A percentile compares a stretch with the other conserved stretches of the same genome.
phyloP scores from a whole-genome alignment of 805 yeast genomes.

The Pichia sporocuriosa region DNA sequence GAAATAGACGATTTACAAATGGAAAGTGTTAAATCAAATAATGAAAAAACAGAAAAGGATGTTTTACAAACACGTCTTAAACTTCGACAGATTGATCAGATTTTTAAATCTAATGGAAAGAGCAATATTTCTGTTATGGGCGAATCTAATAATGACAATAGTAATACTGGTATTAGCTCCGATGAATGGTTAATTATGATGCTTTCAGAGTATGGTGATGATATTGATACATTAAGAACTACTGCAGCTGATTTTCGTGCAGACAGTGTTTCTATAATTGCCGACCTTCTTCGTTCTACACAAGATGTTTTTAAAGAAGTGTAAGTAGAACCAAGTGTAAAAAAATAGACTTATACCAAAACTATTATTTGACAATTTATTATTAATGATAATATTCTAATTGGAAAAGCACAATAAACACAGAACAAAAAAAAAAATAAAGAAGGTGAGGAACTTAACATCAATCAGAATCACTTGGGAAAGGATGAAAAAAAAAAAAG shows the following conservation, averaged over 20 bases:
- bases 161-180: neutral
- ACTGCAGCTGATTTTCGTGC: conserved; percentile 52
- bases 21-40: neutral
- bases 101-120: neutral
- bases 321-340: neutral
- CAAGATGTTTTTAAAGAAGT: conserved; percentile 6
- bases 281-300: conserved; percentile 9
- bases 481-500: too few species aligned
- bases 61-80: conserved; percentile 6
- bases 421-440: too few species aligned
- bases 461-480: too few species aligned
- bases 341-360: too few species aligned
- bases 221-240: conserved; percentile 47
- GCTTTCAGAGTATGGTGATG: conserved; percentile 55
- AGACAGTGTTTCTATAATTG: conserved; percentile 22
- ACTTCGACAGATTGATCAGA: neutral
- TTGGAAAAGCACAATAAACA: too few species aligned
- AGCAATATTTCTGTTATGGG: too few species aligned
- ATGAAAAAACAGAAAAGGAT: conserved; percentile 2
- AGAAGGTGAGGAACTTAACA: too few species aligned
- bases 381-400: too few species aligned
- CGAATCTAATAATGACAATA: too few species aligned
- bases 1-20: neutral
- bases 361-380: too few species aligned
- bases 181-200: conserved; percentile 26